Evolutionary conservation across 352 stramenopile species (phyloP).

Genomic region (Pythium rishiriense): DNA sequence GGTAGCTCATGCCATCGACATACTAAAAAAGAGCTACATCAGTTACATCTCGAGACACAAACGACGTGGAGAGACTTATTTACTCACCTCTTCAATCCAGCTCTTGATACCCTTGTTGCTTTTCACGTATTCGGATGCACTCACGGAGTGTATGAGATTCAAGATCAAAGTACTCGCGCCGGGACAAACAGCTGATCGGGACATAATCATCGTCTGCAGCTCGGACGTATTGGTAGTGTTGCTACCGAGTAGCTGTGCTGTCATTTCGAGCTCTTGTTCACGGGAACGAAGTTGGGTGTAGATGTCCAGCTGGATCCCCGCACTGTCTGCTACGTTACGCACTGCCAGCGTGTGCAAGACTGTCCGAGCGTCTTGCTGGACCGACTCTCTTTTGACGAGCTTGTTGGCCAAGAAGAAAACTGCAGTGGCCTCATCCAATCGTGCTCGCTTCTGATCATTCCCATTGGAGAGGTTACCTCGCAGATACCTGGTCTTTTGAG

Average conservation of each 20-base stretch:
- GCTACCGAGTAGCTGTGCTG: conserved; percentile 45
- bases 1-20: conserved; percentile 64
- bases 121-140: conserved; percentile 41
- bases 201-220: conserved; percentile 57
- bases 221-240: conserved; percentile 44
- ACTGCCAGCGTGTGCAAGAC: conserved; percentile 61
- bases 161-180: conserved; percentile 63
- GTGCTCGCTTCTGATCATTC: conserved; percentile 47
- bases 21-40: conserved; percentile 39
- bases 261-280: conserved; percentile 49
- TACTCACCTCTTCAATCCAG: conserved; percentile 65
- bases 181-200: conserved; percentile 50
- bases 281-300: conserved; percentile 57
- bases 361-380: conserved; percentile 51
- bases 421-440: conserved; percentile 45
- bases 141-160: conserved; percentile 63
- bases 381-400: conserved; percentile 24
- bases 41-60: background rate
- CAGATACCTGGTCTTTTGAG: conserved; percentile 47
- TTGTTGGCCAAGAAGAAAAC: conserved; percentile 69
- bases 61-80: background rate
- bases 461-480: conserved; percentile 49
- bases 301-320: conserved; percentile 45
- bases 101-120: conserved; percentile 31
- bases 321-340: conserved; percentile 59